phyloP scores from a whole-genome alignment of 441 rosid species.

The Pelargonium citronellum region DNA sequence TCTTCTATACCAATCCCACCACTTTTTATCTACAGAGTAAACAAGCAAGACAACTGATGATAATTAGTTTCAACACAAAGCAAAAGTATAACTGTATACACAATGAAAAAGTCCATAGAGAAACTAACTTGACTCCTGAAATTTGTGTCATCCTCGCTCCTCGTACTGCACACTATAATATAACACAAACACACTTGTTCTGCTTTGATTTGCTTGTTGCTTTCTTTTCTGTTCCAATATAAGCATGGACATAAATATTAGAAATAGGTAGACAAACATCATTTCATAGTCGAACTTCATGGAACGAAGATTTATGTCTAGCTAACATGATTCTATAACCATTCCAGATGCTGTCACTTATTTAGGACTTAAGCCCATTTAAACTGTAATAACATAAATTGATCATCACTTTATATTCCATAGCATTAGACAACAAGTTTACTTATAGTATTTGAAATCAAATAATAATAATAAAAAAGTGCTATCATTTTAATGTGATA shows the following conservation, averaged over 20 bases:
- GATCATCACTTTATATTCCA: too few species aligned
- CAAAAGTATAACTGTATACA: background rate
- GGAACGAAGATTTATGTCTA: too few species aligned
- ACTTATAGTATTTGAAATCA: too few species aligned
- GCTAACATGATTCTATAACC: constrained; percentile 12
- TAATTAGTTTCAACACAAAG: constrained; percentile 3
- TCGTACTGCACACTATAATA: constrained; percentile 45
- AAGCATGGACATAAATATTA: constrained; percentile 16
- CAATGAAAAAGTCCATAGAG: constrained; percentile 4
- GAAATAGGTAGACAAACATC: constrained; percentile 14
- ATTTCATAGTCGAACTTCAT: constrained; percentile 10
- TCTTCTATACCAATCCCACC: constrained; percentile 26
- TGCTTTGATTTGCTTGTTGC: constrained; percentile 45
- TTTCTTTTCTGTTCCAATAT: constrained; percentile 62
- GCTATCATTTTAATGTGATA: too few species aligned
- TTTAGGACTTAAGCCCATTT: background rate
- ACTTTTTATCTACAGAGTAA: constrained; percentile 17
- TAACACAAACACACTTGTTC: constrained; percentile 71
- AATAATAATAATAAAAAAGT: too few species aligned
- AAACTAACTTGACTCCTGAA: constrained; percentile 24
- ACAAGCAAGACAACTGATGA: background rate
- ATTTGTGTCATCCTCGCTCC: constrained; percentile 18
- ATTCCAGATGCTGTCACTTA: constrained; percentile 9
- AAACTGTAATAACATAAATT: too few species aligned
- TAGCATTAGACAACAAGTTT: too few species aligned